Evolutionary conservation across 2,329 filamentous ascomycete genomes (phyloP), one percentile per base, ranked within the genome.

Genomic region (Aspergillaceae sp.): DNA sequence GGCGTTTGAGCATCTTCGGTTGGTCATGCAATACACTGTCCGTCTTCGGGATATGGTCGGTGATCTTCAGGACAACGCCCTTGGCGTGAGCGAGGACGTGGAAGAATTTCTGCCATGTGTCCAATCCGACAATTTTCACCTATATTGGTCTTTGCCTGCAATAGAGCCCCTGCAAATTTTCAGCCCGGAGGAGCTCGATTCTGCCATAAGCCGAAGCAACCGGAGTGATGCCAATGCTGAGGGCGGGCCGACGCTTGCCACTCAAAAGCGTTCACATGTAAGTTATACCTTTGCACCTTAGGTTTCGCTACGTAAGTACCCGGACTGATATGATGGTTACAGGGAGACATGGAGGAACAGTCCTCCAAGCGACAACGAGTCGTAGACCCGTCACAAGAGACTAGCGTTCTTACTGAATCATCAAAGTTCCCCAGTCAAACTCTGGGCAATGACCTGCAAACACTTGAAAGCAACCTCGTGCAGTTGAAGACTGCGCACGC

Each of bases 41-140:
- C 56, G 57, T 41, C 56, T 68, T 33, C 58, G 58, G 40, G 55
- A 64, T 44, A 55, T 59, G 26, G 65, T 68, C 4, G 68, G 68
- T 19, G 68, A 70, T 40, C 58, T 70, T 26, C 68, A 70, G 46
- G 65, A 69, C 46, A 59, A 70, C 52, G 66, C 67, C 5, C 52
- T 70, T 11, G 62, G 61, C 9, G 66, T 69, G 4, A 57, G 61
- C 19, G 68, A 71, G 51, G 59, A 69, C 51, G 67, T 61, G 1
- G 65, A 68, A 29, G 66, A 69, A 42, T 57, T 70, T 29, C 36
- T 66, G 4, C 45, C 54, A 5, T 63, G 50, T 41, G 60, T 68
- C 11, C 46, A 65, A n/a, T 57, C 61, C 1, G 64, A 67, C 32
- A 60, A 65, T 45, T 63, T 68, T 43, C 54, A 58, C 19, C 45